phyloP scores from a whole-genome alignment of 352 stramenopile genomes.

The Plasmopara viticola region DNA sequence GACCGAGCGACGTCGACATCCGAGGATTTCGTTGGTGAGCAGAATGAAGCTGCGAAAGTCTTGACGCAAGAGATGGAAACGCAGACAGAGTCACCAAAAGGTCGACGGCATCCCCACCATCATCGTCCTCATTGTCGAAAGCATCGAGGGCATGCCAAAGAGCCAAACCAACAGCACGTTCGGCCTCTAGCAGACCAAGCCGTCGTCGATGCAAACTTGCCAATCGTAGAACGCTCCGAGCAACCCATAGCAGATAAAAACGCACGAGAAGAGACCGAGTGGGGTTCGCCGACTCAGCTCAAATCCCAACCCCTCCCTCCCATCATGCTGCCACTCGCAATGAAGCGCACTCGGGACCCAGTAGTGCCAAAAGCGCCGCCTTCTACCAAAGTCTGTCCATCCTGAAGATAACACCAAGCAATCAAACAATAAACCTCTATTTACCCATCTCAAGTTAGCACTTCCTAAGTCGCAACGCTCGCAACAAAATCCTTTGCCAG shows the following conservation, averaged over 20 bases:
- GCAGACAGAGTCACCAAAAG: constrained; percentile 14
- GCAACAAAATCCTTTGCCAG: constrained; percentile 92
- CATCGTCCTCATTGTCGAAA: constrained; percentile 16
- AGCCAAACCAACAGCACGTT: constrained; percentile 3
- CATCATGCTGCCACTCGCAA: constrained; percentile 15
- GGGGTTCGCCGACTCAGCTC: background rate
- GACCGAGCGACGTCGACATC: constrained; percentile 17
- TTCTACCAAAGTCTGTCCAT: constrained; percentile 23
- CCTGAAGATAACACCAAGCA: constrained; percentile 2
- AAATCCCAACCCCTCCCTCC: background rate
- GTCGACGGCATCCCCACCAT: constrained; percentile 11
- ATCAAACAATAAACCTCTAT: constrained; percentile 20
- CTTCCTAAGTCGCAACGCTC: constrained; percentile 44
- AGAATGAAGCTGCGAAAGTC: constrained; percentile 6
- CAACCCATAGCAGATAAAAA: constrained; percentile 2
- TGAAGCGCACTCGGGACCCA: constrained; percentile 12
- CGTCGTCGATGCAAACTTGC: no score
- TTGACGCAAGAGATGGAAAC: constrained; percentile 20
- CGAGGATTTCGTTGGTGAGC: background rate
- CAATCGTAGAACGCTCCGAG: background rate
- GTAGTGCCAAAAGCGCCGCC: constrained; percentile 7
- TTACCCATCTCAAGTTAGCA: constrained; percentile 16
- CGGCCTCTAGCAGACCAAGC: background rate
- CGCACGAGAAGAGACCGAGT: constrained; percentile 3
- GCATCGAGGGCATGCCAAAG: constrained; percentile 10